Evolutionary conservation across 2,329 filamentous ascomycete genomes (phyloP), one percentile per base, ranked within the genome.

Genomic region (Ophiostoma ulmi): DNA sequence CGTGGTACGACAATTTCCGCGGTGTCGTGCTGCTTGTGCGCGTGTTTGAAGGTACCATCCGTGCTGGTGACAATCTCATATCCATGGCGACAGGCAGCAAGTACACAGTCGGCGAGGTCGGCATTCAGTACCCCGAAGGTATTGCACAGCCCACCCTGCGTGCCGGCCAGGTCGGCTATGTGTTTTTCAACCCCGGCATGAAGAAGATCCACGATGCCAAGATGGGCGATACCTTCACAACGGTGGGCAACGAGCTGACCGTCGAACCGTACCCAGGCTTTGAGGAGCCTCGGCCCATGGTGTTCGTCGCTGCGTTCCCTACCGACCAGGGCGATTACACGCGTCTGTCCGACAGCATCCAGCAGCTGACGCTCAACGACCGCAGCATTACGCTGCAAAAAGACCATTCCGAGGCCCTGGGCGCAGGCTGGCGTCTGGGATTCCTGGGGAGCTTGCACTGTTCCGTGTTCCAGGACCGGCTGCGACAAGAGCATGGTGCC

Each of bases 111-210:
- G 95, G 95, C 17, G 94, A 99, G 79, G 94, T 99, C 0, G 95
- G 95, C 48, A 97, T 99, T 74, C 95, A 97, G 86, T 93, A 98
- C 77, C 95, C 95, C 0, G 85, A 92, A 63, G 92, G 94, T 76
- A 94, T 91, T 0, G 88, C 94, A 0, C 93, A 97, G 79, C 88
- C 86, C 1, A 83, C 88, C 8, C 83, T 99, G 69, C 89, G 93
- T 4, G 94, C 95, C 0, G 95, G 95, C 0, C 95, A 99, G 80
- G 93, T 99, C 2, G 95, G 95, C 68, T 99, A 99, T 77, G 89
- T 99, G 61, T 93, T 91, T 81, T 98, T 99, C 84, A 99, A 97
- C 77, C 95, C 95, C 0, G 95, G 94, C 70, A 99, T 99, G 95
- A 98, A 98, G 83, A 89, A 87, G 75, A 97, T 94, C 71, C 91